phyloP scores from a whole-genome alignment of 805 yeast species.

The Lipomyces lipofer region DNA sequence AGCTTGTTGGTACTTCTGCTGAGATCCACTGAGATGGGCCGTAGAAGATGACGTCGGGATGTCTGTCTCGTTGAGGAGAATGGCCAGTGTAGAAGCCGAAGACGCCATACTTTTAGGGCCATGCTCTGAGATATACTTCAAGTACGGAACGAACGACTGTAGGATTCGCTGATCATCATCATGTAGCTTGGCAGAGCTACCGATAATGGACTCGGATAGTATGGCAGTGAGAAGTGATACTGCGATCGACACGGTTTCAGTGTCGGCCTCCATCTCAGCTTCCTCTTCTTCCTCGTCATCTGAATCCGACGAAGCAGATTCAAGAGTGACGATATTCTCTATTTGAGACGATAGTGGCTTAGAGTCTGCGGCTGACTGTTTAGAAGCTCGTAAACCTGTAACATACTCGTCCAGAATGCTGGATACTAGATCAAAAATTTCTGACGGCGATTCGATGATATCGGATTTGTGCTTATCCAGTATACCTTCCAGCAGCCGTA shows the following conservation, averaged over 20 bases:
- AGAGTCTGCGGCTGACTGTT: slow-evolving; percentile 46
- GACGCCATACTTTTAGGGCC: slow-evolving; percentile 23
- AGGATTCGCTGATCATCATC: slow-evolving; percentile 20
- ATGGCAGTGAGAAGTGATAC: slow-evolving; percentile 39
- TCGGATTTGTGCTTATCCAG: slow-evolving; percentile 59
- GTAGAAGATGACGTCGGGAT: neutral
- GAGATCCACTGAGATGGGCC: slow-evolving; percentile 23
- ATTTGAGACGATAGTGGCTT: slow-evolving; percentile 31
- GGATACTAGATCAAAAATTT: slow-evolving; percentile 53
- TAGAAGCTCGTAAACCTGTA: slow-evolving; percentile 32
- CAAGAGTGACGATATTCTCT: slow-evolving; percentile 5
- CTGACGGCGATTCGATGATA: slow-evolving; percentile 56
- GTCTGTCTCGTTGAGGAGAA: slow-evolving; percentile 23
- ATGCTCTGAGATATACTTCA: slow-evolving; percentile 25
- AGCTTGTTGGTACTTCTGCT: slow-evolving; percentile 53
- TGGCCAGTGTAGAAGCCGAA: slow-evolving; percentile 27
- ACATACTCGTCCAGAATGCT: slow-evolving; percentile 44
- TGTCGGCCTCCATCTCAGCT: slow-evolving; percentile 32
- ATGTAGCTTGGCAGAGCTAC: neutral
- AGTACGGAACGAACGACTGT: slow-evolving; percentile 19
- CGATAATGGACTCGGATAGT: slow-evolving; percentile 34
- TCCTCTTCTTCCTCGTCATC: slow-evolving; percentile 37
- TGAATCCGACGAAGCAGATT: slow-evolving; percentile 32
- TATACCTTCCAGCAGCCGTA: slow-evolving; percentile 64
- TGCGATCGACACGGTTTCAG: slow-evolving; percentile 39